Conservation (phyloP, 2,329 filamentous ascomycete species). For the Calonectria leucothoes region DNA sequence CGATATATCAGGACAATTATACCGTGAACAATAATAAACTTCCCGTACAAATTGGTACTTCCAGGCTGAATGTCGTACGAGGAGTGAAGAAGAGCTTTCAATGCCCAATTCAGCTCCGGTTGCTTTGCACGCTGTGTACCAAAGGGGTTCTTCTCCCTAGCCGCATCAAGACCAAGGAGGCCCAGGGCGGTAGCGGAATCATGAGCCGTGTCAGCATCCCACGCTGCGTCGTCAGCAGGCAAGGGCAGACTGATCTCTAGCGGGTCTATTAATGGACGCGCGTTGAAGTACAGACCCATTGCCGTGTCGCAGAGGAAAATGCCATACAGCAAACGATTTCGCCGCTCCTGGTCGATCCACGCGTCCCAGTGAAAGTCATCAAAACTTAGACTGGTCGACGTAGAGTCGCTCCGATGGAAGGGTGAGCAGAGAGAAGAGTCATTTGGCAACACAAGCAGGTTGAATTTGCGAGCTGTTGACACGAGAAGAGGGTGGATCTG, state of each 20-base stretch:
- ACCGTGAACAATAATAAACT: conserved; percentile 79
- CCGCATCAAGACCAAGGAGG: conserved; percentile 67
- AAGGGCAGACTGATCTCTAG: conserved; percentile 76
- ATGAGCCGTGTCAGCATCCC: conserved; percentile 71
- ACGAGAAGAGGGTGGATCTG: conserved; percentile 69
- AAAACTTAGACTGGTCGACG: conserved; percentile 57
- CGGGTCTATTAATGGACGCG: conserved; percentile 70
- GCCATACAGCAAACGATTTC: conserved; percentile 73
- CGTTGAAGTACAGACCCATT: conserved; percentile 78
- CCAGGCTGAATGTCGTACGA: conserved; percentile 71
- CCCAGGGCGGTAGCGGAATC: conserved; percentile 76
- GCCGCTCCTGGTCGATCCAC: conserved; percentile 79
- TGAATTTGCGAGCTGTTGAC: conserved; percentile 66
- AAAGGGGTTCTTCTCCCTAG: conserved; percentile 67
- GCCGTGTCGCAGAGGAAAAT: conserved; percentile 74
- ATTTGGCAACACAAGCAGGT: conserved; percentile 66
- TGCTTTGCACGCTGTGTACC: conserved; percentile 74
- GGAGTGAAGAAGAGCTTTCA: conserved; percentile 70
- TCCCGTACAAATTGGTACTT: conserved; percentile 77
- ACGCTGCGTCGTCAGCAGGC: conserved; percentile 78
- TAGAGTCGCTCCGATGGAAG: conserved; percentile 68
- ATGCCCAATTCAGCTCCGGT: conserved; percentile 70
- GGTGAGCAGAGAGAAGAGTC: conserved; percentile 64
- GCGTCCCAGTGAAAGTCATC: conserved; percentile 71
- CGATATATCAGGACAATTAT: conserved; percentile 70